Base-by-base conservation (phyloP, 2,329 filamentous ascomycete species). In the Harringtonia lauricola region DNA sequence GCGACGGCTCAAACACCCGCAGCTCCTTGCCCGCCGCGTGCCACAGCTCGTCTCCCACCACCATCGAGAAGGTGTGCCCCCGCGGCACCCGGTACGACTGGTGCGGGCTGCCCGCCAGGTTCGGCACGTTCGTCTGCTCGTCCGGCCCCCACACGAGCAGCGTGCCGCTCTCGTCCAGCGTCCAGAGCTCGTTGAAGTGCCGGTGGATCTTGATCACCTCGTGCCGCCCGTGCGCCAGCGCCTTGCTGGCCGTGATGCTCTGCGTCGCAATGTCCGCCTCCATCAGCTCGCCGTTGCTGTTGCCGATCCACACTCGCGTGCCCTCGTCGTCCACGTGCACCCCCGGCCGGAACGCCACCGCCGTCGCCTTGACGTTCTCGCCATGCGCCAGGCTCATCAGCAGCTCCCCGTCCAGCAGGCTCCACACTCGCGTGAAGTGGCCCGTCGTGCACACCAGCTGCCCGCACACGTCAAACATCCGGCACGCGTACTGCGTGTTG, bases 131-230 rank as follows among this genome's bases (percentile, higher is more conserved):
- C 1, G 83, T 81, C 7, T 76, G 76, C 37, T 64, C 64, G 54
- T 88, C 85, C 4, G 89, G 81, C 2, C 78, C 80, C 92, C 92
- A 98, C 6, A 96, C 76, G 51, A 87, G 80, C 14, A 98, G 66
- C 37, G 83, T 85, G 12, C 92, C 92, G 38, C 83, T 79, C 50
- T 95, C 89, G 58, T 96, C 92, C 39, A 98, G 62, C 0, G 89
- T 89, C 92, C 92, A 98, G 59, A 98, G 76, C 55, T 95, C 86
- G 52, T 87, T 86, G 49, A 79, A 82, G 59, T 94, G 83, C 33
- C 92, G 79, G 57, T 86, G 83, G 35, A 98, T 94, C 54, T 81
- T 86, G 50, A 86, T 76, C 41, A 98, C 75, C 52, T 94, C 86
- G 48, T 79, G 74, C 35, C 86, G 79, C 8, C 80, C 78, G 55